Base-by-base conservation (phyloP, 2,329 filamentous ascomycete genomes). In the Colletotrichum destructivum region DNA sequence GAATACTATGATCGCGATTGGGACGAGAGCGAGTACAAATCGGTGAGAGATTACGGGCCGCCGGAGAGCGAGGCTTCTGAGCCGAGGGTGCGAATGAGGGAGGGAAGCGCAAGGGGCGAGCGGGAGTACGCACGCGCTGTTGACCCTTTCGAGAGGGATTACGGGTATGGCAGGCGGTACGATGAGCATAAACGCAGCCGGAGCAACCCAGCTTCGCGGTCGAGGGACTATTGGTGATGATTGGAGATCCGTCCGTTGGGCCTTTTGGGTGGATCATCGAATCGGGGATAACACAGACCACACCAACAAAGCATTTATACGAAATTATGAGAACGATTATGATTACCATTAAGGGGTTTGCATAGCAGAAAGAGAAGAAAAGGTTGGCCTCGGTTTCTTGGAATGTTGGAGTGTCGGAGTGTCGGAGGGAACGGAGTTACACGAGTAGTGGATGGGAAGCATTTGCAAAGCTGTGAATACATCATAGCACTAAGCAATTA, bases 121-220 rank as follows among this genome's bases (percentile, higher is more conserved):
- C 23, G 63, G 21, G 65, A 63, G 8, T 69, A 71, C 7, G 38
- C 16, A 21, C 23, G 69, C 7, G 57, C 49, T 7, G 4, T 49
- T 13, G 69, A 72, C 3, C 59, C 63, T 21, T 59, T 55, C 38
- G 65, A 72, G 23, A 49, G 59, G 18, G 54, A 49, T 23, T 72
- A 72, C 3, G 69, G 65, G 4, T 64, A 69, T 21, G 69, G 59
- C 6, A 21, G 65, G 4, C 64, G 44, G 38, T 62, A 68, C 18
- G 64, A 54, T 15, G 69, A 71, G 26, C 64, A 52, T 8, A 71
- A 42, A 2, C 69, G 69, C n/a, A 71, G 69, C 44, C 65, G 44
- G 26, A 71, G 69, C 46, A 71, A 68, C 49, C 69, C 69, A 1
- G 69, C 42, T 4, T 68, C 64, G 38, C 35, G 69, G 12, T 57